A percentile compares a stretch with the other conserved stretches of the same genome.
These are phyloP conservation scores for Lobulomyces angularis DNA, from an alignment of 192 early-diverging fungal species.

Conservation along the genomic window DNA sequence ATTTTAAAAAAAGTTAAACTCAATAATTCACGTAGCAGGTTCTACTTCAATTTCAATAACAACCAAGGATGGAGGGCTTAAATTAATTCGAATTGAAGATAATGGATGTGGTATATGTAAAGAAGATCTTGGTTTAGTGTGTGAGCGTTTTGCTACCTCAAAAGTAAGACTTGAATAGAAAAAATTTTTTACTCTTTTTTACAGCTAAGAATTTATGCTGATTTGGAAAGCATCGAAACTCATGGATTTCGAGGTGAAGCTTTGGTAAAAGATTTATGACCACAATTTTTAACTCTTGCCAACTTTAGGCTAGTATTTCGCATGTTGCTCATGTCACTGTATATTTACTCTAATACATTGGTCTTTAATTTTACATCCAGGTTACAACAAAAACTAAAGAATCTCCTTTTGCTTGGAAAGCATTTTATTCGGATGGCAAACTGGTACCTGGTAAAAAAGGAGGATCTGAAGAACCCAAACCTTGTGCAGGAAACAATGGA, in stretches of 20 bases:
- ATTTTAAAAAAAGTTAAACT: no score
- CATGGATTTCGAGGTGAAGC: conserved; percentile 97
- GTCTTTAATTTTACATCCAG: conserved; percentile 64
- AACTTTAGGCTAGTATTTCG: conserved; percentile 90
- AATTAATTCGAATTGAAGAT: conserved; percentile 88
- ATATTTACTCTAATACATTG: conserved; percentile 60
- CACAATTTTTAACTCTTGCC: conserved; percentile 31
- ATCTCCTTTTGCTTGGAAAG: conserved; percentile 40
- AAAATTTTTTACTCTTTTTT: no score
- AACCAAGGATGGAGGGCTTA: conserved; percentile 84
- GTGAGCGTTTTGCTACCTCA: conserved; percentile 89
- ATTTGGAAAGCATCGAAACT: conserved; percentile 71
- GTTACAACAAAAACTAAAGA: conserved; percentile 33
- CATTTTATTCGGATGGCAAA: conserved; percentile 76
- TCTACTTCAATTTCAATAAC: conserved; percentile 71
- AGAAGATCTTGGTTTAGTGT: conserved; percentile 80
- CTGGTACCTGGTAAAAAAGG: conserved; percentile 66
- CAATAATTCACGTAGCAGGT: no score
- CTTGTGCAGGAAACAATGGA: conserved; percentile 90
- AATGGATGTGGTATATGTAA: conserved; percentile 83
- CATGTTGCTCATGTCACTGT: conserved; percentile 88
- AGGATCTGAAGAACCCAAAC: conserved; percentile 63
- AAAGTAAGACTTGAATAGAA: no score
- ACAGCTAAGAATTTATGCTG: conserved; percentile 68
- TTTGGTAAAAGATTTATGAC: background rate